phyloP scores from a whole-genome alignment of 2,329 filamentous ascomycete genomes.

The Stromatinia cepivora region DNA sequence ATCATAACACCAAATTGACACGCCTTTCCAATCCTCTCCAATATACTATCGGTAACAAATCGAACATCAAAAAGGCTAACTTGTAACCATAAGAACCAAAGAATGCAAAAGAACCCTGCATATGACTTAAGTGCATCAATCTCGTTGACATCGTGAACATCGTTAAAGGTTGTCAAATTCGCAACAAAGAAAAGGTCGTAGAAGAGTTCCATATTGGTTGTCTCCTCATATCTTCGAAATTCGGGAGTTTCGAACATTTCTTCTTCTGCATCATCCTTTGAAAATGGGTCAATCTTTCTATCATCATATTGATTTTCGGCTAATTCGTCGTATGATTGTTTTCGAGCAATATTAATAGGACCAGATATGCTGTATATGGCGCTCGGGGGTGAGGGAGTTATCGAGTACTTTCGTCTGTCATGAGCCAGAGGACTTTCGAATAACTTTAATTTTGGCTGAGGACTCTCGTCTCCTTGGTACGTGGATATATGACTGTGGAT shows the following conservation, averaged over 20 bases:
- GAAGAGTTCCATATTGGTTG: slow-evolving; percentile 47
- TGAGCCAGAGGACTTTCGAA: slow-evolving; percentile 30
- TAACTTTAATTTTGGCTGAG: slow-evolving; percentile 27
- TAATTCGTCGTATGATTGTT: not conserved
- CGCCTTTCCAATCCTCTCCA: slow-evolving; percentile 55
- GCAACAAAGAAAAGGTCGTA: slow-evolving; percentile 63
- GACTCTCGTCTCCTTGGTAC: not conserved
- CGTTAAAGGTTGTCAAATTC: slow-evolving; percentile 59
- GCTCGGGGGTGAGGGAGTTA: not conserved
- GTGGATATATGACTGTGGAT: not conserved
- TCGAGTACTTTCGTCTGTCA: slow-evolving; percentile 8
- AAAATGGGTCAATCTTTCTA: not conserved
- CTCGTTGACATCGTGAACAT: slow-evolving; percentile 55
- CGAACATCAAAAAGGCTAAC: slow-evolving; percentile 59
- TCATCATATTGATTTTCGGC: slow-evolving; percentile 9
- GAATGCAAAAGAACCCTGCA: slow-evolving; percentile 52
- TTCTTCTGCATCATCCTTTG: slow-evolving; percentile 13
- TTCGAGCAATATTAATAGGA: slow-evolving; percentile 6
- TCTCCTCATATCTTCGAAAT: slow-evolving; percentile 31
- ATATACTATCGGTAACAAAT: slow-evolving; percentile 55
- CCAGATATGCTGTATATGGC: slow-evolving; percentile 6
- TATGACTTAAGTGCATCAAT: slow-evolving; percentile 47
- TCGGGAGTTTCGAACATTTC: slow-evolving; percentile 24
- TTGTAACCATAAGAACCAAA: slow-evolving; percentile 61
- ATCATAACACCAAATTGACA: slow-evolving; percentile 56